Percentiles rank a stretch among this genome's conserved stretches.
These are phyloP conservation scores for Carpinus viminea DNA, from an alignment of 306 rosid species.

Conservation along the genomic window DNA sequence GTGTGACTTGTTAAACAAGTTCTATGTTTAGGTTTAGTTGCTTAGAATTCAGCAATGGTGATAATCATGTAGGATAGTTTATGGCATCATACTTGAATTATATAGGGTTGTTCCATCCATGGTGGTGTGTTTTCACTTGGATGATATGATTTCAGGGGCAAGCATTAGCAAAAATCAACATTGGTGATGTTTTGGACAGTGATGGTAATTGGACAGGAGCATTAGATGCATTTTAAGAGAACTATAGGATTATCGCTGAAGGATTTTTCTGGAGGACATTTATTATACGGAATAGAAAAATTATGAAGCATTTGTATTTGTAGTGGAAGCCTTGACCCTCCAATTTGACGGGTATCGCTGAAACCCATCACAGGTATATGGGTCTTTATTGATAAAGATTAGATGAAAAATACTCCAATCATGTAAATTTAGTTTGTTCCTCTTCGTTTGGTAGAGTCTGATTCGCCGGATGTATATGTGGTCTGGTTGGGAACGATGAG, in stretches of 20 bases:
- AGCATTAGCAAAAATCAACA: conserved; percentile 65
- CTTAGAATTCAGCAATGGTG: conserved; percentile 14
- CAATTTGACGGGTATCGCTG: too few relatives aligned
- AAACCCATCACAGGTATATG: too few relatives aligned
- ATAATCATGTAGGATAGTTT: conserved; percentile 14
- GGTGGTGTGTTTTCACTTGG: conserved; percentile 34
- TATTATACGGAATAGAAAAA: conserved; percentile 12
- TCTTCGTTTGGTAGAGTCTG: too few relatives aligned
- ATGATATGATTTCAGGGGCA: conserved; percentile 66
- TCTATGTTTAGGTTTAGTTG: conserved; percentile 18
- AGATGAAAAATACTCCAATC: too few relatives aligned
- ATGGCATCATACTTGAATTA: conserved; percentile 14
- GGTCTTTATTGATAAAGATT: too few relatives aligned
- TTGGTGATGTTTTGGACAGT: conserved; percentile 82
- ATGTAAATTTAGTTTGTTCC: too few relatives aligned
- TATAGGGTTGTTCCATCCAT: conserved; percentile 12
- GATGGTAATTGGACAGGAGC: conserved; percentile 63
- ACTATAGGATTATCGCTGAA: conserved; percentile 56
- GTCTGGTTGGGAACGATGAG: too few relatives aligned
- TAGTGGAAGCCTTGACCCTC: too few relatives aligned
- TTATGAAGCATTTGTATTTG: neutral
- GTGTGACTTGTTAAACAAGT: neutral
- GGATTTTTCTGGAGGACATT: neutral
- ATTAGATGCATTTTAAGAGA: conserved; percentile 62
- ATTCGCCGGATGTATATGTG: too few relatives aligned